These are phyloP conservation scores for Nothopassalora personata DNA, from an alignment of 2,329 filamentous ascomycete species.

Conservation along the genomic window DNA sequence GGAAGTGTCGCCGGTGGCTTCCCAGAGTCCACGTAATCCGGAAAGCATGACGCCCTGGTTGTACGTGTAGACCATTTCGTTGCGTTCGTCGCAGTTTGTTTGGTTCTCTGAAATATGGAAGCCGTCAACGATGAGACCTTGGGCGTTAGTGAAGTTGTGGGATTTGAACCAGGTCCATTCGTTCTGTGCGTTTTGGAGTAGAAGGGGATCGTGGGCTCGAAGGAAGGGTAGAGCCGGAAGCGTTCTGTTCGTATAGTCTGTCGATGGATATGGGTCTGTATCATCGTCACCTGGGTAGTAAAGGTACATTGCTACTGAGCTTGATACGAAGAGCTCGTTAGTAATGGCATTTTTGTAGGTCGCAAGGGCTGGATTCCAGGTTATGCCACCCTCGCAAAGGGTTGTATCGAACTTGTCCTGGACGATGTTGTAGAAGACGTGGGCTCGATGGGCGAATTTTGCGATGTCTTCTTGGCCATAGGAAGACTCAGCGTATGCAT, in stretches of 20 bases:
- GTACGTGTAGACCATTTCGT: slow-evolving; percentile 91
- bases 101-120: slow-evolving; percentile 71
- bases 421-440: slow-evolving; percentile 82
- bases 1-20: slow-evolving; percentile 62
- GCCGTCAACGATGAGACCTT: slow-evolving; percentile 73
- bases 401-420: slow-evolving; percentile 73
- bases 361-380: slow-evolving; percentile 74
- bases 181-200: slow-evolving; percentile 67
- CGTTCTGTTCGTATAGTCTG: slow-evolving; percentile 37
- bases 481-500: slow-evolving; percentile 45
- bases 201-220: slow-evolving; percentile 38
- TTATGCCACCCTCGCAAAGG: slow-evolving; percentile 82
- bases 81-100: slow-evolving; percentile 61
- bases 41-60: slow-evolving; percentile 91
- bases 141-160: slow-evolving; percentile 73
- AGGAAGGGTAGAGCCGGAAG: slow-evolving; percentile 39
- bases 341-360: slow-evolving; percentile 98
- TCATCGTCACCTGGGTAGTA: slow-evolving; percentile 80
- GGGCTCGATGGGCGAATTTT: slow-evolving; percentile 74
- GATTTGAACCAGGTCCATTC: slow-evolving; percentile 75
- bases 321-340: slow-evolving; percentile 83
- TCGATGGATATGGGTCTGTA: slow-evolving; percentile 35
- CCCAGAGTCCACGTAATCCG: slow-evolving; percentile 74
- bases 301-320: slow-evolving; percentile 84
- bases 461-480: slow-evolving; percentile 70